Evolutionary conservation across 148 eudicot genomes (phyloP).

Genomic region (Beta vulgaris): DNA sequence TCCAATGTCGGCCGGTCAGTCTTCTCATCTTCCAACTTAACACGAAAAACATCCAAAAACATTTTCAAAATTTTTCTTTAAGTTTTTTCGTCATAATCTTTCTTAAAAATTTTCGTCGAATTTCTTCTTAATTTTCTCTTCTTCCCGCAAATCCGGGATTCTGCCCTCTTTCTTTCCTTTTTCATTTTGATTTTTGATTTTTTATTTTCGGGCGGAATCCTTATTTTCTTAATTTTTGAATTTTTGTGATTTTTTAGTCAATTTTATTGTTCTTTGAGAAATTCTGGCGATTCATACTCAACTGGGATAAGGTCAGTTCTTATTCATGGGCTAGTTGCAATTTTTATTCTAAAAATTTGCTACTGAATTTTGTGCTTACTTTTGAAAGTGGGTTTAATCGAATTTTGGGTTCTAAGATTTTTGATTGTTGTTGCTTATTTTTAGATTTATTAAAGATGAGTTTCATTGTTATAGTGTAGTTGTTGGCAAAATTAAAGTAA

Average conservation of each 20-base stretch:
- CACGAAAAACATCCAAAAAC: background rate
- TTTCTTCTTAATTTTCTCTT: conserved; percentile 12
- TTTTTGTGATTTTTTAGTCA: background rate
- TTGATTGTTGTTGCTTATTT: conserved; percentile 3
- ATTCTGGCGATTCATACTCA: background rate
- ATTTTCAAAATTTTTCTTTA: background rate
- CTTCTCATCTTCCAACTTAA: background rate
- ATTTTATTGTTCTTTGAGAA: background rate
- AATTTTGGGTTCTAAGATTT: background rate
- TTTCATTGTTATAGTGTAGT: conserved; percentile 7
- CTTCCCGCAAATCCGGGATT: conserved; percentile 20
- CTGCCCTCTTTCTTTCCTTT: background rate
- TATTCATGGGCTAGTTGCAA: background rate
- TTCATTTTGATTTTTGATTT: background rate
- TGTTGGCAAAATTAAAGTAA: background rate
- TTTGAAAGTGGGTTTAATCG: background rate
- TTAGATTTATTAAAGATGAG: background rate
- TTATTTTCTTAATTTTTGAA: background rate
- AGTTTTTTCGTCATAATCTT: background rate
- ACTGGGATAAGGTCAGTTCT: background rate
- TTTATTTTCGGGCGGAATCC: conserved; percentile 5
- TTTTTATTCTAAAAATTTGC: background rate
- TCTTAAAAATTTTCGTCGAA: background rate
- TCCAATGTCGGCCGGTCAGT: conserved; percentile 24
- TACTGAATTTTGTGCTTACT: background rate